Percentiles rank a stretch among this genome's conserved stretches.
Evolutionary conservation across 345 rosid genomes (phyloP).

Genomic region (Hibiscus trionum): DNA sequence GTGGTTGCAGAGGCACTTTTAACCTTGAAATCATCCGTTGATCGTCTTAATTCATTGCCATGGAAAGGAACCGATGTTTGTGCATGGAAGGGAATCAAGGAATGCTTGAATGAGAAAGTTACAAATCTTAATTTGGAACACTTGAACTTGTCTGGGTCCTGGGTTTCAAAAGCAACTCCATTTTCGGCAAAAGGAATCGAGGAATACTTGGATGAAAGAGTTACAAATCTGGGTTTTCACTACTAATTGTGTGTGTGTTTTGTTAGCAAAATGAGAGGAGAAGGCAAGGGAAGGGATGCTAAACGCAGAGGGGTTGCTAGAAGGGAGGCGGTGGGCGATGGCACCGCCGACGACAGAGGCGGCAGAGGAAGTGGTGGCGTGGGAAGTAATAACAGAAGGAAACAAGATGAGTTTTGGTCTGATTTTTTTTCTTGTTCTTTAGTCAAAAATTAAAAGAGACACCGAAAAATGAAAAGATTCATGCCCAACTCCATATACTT

Average conservation of each 20-base stretch:
- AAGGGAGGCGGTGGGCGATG: background rate
- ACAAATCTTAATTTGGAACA: slow-evolving; percentile 74
- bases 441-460: too few species aligned
- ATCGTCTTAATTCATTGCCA: slow-evolving; percentile 46
- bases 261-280: slow-evolving; percentile 6
- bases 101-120: slow-evolving; percentile 67
- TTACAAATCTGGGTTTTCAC: slow-evolving; percentile 36
- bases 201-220: slow-evolving; percentile 23
- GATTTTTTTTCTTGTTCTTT: too few species aligned
- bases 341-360: background rate
- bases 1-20: slow-evolving; percentile 62
- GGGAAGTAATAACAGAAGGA: slow-evolving; percentile 32
- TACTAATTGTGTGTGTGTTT: slow-evolving; percentile 20
- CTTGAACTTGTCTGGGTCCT: slow-evolving; percentile 61
- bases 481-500: too few species aligned
- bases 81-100: slow-evolving; percentile 68
- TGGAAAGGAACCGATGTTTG: slow-evolving; percentile 63
- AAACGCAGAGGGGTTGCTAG: slow-evolving; percentile 26
- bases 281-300: background rate
- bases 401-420: slow-evolving; percentile 57
- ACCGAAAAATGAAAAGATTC: too few species aligned
- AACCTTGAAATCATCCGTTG: slow-evolving; percentile 59
- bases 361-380: slow-evolving; percentile 18
- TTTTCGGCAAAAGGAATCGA: slow-evolving; percentile 39
- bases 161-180: slow-evolving; percentile 76